These are phyloP conservation scores for Tolypocladium tundrense DNA, from an alignment of 2,329 filamentous ascomycete species.

Conservation along the genomic window DNA sequence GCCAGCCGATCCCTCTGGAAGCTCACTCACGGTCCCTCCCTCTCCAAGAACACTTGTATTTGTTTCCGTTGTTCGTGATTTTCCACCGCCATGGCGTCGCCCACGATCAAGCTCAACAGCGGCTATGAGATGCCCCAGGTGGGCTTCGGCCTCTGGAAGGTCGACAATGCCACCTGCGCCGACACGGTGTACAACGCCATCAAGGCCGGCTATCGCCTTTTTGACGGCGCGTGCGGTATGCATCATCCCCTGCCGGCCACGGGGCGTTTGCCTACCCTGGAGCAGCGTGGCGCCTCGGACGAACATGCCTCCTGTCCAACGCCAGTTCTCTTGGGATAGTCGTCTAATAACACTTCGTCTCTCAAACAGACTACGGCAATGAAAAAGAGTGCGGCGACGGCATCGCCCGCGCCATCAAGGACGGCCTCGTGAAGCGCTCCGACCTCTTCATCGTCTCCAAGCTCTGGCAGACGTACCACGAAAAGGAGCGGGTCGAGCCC, in stretches of 20 bases:
- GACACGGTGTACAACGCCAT: conserved; percentile 70
- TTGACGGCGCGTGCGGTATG: conserved; percentile 40
- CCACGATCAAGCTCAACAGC: conserved; percentile 52
- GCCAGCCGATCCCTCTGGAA: background rate
- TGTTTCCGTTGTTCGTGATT: background rate
- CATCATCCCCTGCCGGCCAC: background rate
- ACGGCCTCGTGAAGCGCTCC: conserved; percentile 70
- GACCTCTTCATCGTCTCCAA: conserved; percentile 91
- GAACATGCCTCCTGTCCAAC: too few species aligned
- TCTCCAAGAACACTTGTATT: too few species aligned
- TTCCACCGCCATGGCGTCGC: conserved; percentile 19
- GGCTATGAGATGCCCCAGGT: conserved; percentile 64
- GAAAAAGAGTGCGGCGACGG: background rate
- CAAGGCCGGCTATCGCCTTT: conserved; percentile 50
- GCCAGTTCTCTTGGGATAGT: background rate
- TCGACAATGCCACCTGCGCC: conserved; percentile 60
- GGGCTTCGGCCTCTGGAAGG: conserved; percentile 77
- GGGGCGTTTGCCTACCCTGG: background rate
- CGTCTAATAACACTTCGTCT: background rate
- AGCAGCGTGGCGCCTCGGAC: background rate
- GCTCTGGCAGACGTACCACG: conserved; percentile 89
- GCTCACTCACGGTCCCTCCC: background rate
- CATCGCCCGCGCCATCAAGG: conserved; percentile 59
- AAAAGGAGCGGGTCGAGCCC: conserved; percentile 63
- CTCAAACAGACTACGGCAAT: background rate